Percentiles rank a stretch among this genome's conserved stretches.
phyloP scores from a whole-genome alignment of 257 asterid species.

The Solanum tacnaense region DNA sequence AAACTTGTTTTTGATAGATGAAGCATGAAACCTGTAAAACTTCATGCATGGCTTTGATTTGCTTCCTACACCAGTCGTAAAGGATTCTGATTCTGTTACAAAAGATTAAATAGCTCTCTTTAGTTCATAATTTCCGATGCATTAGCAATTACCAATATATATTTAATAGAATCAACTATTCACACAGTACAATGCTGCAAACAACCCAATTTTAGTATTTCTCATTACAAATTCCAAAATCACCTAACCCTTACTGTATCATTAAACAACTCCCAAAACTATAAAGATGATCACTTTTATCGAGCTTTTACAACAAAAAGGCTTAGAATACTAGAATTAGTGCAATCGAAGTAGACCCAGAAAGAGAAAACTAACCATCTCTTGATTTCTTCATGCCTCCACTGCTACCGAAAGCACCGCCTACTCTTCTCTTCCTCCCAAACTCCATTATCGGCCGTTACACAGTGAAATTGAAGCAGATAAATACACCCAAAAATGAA shows the following conservation, averaged over 20 bases:
- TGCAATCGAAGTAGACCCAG: background rate
- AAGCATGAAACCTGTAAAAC: slow-evolving; percentile 94
- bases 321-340: background rate
- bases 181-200: background rate
- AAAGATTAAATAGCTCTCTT: slow-evolving; percentile 56
- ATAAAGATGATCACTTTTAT: background rate
- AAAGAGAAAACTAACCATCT: background rate
- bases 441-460: background rate
- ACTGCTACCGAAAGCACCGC: background rate
- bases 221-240: background rate
- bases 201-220: background rate
- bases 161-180: background rate
- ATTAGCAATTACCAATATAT: background rate
- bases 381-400: background rate
- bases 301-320: background rate
- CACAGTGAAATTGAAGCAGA: background rate
- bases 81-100: slow-evolving; percentile 87
- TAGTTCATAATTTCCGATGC: background rate
- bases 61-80: slow-evolving; percentile 96
- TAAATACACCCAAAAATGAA: background rate
- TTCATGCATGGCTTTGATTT: slow-evolving; percentile 99
- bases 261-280: background rate
- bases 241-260: background rate
- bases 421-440: background rate
- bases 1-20: slow-evolving; percentile 31